A percentile compares a stretch with the other conserved stretches of the same genome.
phyloP scores from a whole-genome alignment of 169 alveolate genomes.

The Plasmodium knowlesi region DNA sequence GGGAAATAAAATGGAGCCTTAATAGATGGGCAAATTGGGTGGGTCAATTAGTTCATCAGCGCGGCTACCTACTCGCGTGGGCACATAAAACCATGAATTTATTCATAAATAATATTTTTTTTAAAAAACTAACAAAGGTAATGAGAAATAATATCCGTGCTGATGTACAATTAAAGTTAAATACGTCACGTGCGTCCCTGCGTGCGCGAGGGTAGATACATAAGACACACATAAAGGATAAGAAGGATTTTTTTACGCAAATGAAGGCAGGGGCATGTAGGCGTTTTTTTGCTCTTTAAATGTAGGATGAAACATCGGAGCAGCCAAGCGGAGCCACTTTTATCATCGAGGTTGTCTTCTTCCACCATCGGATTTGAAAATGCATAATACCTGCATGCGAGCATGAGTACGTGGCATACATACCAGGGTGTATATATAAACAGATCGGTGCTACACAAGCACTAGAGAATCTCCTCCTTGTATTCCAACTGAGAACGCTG shows the following conservation, averaged over 20 bases:
- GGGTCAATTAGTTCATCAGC: not conserved
- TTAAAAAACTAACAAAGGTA: not conserved
- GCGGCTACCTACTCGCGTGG: not conserved
- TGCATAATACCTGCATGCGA: not conserved
- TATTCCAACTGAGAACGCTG: constrained; percentile 78
- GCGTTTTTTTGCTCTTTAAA: not conserved
- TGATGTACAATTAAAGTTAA: not conserved
- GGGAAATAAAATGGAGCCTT: not conserved
- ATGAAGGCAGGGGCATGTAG: not conserved
- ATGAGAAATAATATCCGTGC: not conserved
- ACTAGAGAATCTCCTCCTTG: constrained; percentile 82
- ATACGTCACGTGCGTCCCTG: not conserved
- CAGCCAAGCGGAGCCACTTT: not conserved
- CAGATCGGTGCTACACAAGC: not conserved
- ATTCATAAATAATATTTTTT: not conserved
- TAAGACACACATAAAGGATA: not conserved
- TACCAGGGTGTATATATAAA: not conserved
- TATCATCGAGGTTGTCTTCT: not conserved
- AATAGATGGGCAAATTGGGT: not conserved
- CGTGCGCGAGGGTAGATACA: not conserved
- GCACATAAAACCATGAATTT: not conserved
- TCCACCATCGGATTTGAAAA: not conserved
- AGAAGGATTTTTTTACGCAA: constrained; percentile 1
- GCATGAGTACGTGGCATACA: not conserved
- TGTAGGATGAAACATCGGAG: not conserved